Evolutionary conservation across 306 rosid genomes (phyloP).

Genomic region (Casuarina equisetifolia): DNA sequence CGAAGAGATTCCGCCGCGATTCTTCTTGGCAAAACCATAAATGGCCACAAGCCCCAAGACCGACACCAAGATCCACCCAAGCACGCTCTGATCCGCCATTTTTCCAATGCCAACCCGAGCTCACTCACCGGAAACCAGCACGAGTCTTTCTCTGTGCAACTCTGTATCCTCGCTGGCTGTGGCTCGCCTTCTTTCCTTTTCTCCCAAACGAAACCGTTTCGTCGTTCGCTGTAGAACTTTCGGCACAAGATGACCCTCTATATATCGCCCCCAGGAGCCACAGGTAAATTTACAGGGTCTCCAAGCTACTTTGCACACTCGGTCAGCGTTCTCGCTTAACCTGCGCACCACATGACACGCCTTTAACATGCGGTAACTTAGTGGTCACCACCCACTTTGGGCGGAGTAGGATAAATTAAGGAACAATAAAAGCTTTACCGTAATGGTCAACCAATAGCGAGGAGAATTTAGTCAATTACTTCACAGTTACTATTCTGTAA

Average conservation of each 20-base stretch:
- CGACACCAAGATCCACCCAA: conserved; percentile 54
- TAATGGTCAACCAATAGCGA: no score
- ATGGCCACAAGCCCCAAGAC: conserved; percentile 38
- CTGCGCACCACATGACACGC: not conserved
- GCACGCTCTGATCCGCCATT: conserved; percentile 49
- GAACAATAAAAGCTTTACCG: no score
- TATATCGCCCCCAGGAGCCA: conserved; percentile 12
- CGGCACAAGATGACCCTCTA: not conserved
- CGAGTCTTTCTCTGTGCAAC: conserved; percentile 8
- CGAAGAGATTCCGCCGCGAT: conserved; percentile 18
- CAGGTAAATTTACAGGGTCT: not conserved
- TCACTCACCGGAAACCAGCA: conserved; percentile 27
- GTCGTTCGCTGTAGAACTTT: not conserved
- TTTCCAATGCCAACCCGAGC: conserved; percentile 25
- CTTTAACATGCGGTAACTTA: no score
- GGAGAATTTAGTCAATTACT: no score
- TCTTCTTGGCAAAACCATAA: conserved; percentile 33
- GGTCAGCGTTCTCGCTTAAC: not conserved
- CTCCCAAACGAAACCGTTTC: conserved; percentile 15
- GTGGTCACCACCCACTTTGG: no score
- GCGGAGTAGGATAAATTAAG: no score
- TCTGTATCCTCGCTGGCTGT: conserved; percentile 12
- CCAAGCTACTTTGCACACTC: conserved; percentile 11
- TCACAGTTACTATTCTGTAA: no score
- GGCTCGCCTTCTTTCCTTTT: not conserved